phyloP scores from a whole-genome alignment of 257 asterid species.

The Salvia splendens region DNA sequence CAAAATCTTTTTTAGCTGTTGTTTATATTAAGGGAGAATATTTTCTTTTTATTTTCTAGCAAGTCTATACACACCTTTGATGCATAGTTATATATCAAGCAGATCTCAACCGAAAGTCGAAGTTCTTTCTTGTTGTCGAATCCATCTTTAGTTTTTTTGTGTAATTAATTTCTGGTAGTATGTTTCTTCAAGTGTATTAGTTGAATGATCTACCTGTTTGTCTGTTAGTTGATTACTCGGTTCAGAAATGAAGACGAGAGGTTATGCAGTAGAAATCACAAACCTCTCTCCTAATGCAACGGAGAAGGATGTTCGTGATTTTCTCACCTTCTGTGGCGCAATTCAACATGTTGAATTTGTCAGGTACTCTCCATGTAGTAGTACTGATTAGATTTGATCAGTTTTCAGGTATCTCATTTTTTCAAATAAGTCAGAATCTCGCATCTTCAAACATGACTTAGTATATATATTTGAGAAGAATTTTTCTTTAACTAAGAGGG shows the following conservation, averaged over 20 bases:
- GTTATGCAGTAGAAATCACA: constrained; percentile 63
- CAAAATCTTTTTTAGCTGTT: constrained; percentile 1
- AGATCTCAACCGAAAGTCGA: background rate
- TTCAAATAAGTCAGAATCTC: background rate
- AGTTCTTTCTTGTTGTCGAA: background rate
- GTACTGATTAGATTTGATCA: background rate
- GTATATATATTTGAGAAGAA: background rate
- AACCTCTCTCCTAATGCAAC: constrained; percentile 63
- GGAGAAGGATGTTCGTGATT: constrained; percentile 74
- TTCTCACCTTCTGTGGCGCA: constrained; percentile 75
- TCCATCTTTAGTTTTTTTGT: background rate
- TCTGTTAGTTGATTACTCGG: constrained; percentile 19
- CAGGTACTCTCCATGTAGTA: constrained; percentile 43
- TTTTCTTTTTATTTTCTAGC: background rate
- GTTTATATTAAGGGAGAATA: too few species aligned
- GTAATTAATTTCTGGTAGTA: background rate
- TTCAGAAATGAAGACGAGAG: constrained; percentile 59
- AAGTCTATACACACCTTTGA: background rate
- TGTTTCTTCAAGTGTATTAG: background rate
- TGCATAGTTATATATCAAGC: background rate
- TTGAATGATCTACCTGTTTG: background rate
- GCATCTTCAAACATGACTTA: background rate
- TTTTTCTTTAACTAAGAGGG: background rate
- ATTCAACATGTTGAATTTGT: constrained; percentile 66
- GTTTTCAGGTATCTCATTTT: background rate